phyloP scores from a whole-genome alignment of 1,284 basidiomycete species.

The Fomitopsis palustris region DNA sequence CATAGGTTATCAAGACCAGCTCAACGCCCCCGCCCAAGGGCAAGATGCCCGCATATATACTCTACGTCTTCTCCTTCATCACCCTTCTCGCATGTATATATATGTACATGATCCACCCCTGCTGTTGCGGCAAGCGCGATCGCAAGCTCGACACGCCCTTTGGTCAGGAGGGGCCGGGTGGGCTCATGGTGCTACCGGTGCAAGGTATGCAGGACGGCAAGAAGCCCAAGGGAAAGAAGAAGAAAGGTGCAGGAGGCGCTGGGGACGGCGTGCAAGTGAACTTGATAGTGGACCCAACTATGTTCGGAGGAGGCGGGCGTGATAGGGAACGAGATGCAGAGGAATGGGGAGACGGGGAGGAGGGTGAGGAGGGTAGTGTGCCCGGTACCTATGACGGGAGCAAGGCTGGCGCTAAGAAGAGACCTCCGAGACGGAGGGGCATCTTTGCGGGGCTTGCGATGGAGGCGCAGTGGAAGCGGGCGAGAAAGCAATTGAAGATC shows the following conservation, averaged over 20 bases:
- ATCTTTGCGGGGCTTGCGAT: constrained; percentile 59
- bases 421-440: constrained; percentile 37
- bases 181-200: constrained; percentile 67
- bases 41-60: constrained; percentile 49
- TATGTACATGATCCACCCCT: constrained; percentile 56
- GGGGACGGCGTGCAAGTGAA: constrained; percentile 60
- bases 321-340: constrained; percentile 14
- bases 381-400: constrained; percentile 20
- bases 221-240: constrained; percentile 29
- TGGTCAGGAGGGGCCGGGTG: constrained; percentile 32
- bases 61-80: constrained; percentile 55
- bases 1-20: constrained; percentile 53
- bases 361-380: constrained; percentile 20
- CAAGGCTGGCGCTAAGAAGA: constrained; percentile 17
- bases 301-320: constrained; percentile 37
- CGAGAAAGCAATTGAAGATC: constrained; percentile 51
- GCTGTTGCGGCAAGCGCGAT: constrained; percentile 39
- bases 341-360: constrained; percentile 33
- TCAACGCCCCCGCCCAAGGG: constrained; percentile 52
- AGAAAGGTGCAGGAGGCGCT: constrained; percentile 29
- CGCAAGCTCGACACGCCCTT: constrained; percentile 21
- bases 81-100: constrained; percentile 50
- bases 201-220: constrained; percentile 40
- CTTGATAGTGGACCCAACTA: constrained; percentile 63
- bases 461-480: constrained; percentile 59